A percentile compares a stretch with the other conserved stretches of the same genome.
phyloP scores from a whole-genome alignment of 345 rosid species.

The Excoecaria agallocha region DNA sequence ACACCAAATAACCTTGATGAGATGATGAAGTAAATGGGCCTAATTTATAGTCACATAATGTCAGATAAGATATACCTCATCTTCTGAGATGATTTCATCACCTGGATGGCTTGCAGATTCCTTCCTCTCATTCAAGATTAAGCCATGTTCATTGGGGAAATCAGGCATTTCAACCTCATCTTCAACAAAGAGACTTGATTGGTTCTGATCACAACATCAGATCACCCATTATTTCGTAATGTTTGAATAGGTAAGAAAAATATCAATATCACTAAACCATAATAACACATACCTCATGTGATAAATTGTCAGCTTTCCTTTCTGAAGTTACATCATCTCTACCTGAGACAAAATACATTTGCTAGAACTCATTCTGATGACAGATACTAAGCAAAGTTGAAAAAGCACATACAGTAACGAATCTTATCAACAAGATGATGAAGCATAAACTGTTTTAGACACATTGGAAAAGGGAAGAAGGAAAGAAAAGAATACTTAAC shows the following conservation, averaged over 20 bases:
- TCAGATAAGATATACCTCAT: constrained; percentile 35
- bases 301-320: constrained; percentile 15
- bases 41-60: not conserved
- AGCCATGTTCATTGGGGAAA: constrained; percentile 40
- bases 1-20: not conserved
- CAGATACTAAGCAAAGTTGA: not conserved
- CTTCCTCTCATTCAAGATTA: constrained; percentile 24
- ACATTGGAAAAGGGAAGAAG: not conserved
- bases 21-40: not conserved
- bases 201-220: constrained; percentile 29
- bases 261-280: not conserved
- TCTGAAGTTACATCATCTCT: constrained; percentile 19
- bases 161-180: constrained; percentile 63
- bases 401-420: not conserved
- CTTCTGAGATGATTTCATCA: constrained; percentile 39
- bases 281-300: constrained; percentile 34
- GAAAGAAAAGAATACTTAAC: not conserved
- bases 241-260: not conserved
- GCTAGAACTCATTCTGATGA: not conserved
- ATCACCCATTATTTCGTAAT: not conserved
- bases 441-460: not conserved
- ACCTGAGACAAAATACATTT: constrained; percentile 27
- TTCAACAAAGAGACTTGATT: constrained; percentile 25
- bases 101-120: constrained; percentile 24
- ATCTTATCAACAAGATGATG: not conserved